These are phyloP conservation scores for Phytopythium sindhum DNA, from an alignment of 352 stramenopile genomes.

Conservation along the genomic window DNA sequence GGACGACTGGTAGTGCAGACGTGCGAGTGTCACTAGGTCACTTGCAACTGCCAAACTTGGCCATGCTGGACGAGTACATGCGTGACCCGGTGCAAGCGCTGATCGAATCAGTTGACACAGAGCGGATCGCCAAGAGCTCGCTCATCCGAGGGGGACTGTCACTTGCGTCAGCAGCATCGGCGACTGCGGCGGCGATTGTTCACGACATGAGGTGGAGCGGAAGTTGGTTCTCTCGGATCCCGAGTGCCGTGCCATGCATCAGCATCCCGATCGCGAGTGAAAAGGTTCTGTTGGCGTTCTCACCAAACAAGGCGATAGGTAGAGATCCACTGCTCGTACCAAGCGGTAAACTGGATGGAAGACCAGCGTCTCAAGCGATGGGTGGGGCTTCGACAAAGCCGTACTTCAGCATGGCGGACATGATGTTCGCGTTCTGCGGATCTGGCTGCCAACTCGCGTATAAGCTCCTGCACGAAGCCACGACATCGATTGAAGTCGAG, in stretches of 20 bases:
- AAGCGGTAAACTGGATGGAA: conserved; percentile 47
- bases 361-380: conserved; percentile 53
- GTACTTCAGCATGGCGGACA: conserved; percentile 30
- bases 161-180: conserved; percentile 54
- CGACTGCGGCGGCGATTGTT: conserved; percentile 59
- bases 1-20: conserved; percentile 43
- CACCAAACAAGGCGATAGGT: conserved; percentile 29
- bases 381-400: conserved; percentile 29
- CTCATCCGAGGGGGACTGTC: conserved; percentile 47
- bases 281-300: conserved; percentile 50
- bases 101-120: conserved; percentile 69
- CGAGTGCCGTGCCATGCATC: conserved; percentile 44
- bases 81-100: conserved; percentile 59
- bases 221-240: conserved; percentile 51
- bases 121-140: conserved; percentile 45
- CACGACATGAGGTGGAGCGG: conserved; percentile 61
- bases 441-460: conserved; percentile 57
- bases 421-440: conserved; percentile 37
- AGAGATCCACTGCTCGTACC: conserved; percentile 42
- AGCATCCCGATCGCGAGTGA: conserved; percentile 48
- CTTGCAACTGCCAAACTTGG: conserved; percentile 39
- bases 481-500: conserved; percentile 37
- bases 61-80: conserved; percentile 60
- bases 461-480: conserved; percentile 43
- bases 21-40: conserved; percentile 48